phyloP scores from a whole-genome alignment of 208 protist species.

The Acanthamoeba culbertsoni region DNA sequence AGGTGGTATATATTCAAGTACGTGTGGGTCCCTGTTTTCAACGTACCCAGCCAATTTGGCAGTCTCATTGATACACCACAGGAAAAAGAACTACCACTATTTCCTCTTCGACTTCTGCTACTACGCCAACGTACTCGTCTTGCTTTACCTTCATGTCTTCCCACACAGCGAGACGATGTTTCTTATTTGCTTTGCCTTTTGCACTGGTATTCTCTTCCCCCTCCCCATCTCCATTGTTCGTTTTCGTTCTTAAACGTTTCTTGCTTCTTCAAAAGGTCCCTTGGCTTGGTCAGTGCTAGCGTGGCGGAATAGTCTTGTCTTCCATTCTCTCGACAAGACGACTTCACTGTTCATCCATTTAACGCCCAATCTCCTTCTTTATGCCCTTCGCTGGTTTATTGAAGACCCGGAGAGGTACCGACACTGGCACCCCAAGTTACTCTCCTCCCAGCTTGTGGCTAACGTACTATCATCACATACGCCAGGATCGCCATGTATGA shows the following conservation, averaged over 20 bases:
- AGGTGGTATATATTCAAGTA: constrained; percentile 39
- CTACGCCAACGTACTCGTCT: constrained; percentile 57
- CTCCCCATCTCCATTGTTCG: neutral
- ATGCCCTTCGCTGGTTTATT: constrained; percentile 64
- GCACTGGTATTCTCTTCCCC: neutral
- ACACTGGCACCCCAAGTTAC: neutral
- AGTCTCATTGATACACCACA: neutral
- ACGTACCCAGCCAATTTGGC: neutral
- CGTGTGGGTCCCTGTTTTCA: too few species aligned
- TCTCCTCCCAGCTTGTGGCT: too few species aligned
- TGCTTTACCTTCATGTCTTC: constrained; percentile 58
- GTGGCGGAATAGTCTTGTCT: constrained; percentile 79
- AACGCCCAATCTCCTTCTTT: constrained; percentile 67
- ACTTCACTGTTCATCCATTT: constrained; percentile 81
- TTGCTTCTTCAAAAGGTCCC: constrained; percentile 55
- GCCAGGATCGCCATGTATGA: neutral
- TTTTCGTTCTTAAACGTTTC: neutral
- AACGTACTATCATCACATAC: neutral
- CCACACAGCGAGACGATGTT: neutral
- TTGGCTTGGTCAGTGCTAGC: constrained; percentile 70
- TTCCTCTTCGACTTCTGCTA: constrained; percentile 76
- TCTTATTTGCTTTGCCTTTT: constrained; percentile 36
- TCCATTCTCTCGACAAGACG: constrained; percentile 79
- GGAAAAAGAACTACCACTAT: constrained; percentile 71
- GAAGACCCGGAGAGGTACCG: neutral